These are phyloP conservation scores for Vitis vinifera DNA, from an alignment of 164 flowering plant species.

Conservation along the genomic window DNA sequence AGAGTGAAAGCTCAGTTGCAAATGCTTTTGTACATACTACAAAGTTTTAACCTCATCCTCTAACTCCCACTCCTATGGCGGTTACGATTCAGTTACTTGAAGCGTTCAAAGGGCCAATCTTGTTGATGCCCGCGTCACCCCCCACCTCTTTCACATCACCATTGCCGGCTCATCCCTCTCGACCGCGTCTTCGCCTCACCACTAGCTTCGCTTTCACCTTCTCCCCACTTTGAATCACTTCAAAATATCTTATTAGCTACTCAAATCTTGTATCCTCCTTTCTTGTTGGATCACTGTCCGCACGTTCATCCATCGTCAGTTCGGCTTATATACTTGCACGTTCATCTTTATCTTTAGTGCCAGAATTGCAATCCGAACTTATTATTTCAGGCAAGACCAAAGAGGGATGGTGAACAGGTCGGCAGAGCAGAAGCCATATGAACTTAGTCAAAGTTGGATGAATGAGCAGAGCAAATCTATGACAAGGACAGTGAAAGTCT, in stretches of 20 bases:
- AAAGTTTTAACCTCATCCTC: slow-evolving; percentile 1
- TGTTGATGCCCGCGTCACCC: slow-evolving; percentile 1
- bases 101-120: not conserved
- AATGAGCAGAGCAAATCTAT: not conserved
- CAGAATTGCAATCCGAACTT: too few relatives aligned
- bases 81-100: slow-evolving; percentile 8
- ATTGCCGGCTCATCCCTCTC: not conserved
- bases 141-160: slow-evolving; percentile 3
- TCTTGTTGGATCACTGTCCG: too few relatives aligned
- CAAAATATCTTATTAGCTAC: too few relatives aligned
- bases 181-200: too few relatives aligned
- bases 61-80: not conserved
- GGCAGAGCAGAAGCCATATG: not conserved
- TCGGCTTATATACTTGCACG: too few relatives aligned
- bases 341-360: too few relatives aligned
- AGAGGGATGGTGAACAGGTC: not conserved
- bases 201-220: too few relatives aligned
- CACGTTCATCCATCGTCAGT: too few relatives aligned
- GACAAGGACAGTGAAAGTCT: slow-evolving; percentile 10
- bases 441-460: not conserved
- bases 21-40: slow-evolving; percentile 2
- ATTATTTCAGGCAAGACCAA: too few relatives aligned
- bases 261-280: too few relatives aligned
- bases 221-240: too few relatives aligned
- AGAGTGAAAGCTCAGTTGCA: too few relatives aligned